Conservation (phyloP, 176 grass and related monocot species). For the Aechmea fasciata region DNA sequence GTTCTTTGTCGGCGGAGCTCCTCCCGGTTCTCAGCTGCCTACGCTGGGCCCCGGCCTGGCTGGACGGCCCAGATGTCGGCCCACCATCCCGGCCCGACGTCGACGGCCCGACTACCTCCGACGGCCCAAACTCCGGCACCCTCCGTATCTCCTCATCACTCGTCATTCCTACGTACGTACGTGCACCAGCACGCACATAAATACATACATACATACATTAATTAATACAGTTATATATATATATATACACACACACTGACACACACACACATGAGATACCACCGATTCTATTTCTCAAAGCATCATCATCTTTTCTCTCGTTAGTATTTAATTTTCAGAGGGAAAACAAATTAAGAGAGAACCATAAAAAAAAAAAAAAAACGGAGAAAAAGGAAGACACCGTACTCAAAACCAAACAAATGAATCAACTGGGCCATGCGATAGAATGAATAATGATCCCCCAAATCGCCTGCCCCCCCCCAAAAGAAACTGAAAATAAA, state of each 20-base stretch:
- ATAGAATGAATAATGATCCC: no score
- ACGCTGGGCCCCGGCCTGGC: slow-evolving; percentile 27
- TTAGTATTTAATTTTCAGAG: not conserved
- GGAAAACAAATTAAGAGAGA: not conserved
- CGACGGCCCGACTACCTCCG: slow-evolving; percentile 36
- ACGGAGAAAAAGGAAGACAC: not conserved
- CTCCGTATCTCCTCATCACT: slow-evolving; percentile 68
- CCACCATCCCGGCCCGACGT: slow-evolving; percentile 35
- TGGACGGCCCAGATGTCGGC: not conserved
- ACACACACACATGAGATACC: no score
- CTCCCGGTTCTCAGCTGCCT: slow-evolving; percentile 31
- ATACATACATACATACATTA: no score
- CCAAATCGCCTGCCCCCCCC: no score
- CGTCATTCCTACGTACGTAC: slow-evolving; percentile 41
- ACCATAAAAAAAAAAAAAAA: not conserved
- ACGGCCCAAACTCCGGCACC: slow-evolving; percentile 61
- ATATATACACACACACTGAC: no score
- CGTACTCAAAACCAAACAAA: no score
- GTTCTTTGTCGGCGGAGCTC: slow-evolving; percentile 74
- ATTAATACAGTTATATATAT: no score
- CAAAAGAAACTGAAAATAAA: no score
- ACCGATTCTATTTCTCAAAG: no score
- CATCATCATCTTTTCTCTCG: no score
- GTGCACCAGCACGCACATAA: no score
- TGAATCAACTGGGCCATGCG: no score